Conservation (phyloP, 768 basidiomycete genomes). For the Russula vinacea region DNA sequence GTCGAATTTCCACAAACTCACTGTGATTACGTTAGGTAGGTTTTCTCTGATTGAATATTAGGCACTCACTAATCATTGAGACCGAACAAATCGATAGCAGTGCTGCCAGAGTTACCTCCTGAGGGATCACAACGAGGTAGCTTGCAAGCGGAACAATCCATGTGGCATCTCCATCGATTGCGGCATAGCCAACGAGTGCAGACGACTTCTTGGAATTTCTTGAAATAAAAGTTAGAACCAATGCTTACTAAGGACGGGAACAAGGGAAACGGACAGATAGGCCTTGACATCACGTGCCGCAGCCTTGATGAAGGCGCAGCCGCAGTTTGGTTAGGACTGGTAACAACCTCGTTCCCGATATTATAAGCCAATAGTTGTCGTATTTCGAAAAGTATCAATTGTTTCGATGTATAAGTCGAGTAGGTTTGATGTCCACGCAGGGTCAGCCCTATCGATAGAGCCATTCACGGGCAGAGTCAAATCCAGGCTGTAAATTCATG, state of each 20-base stretch:
- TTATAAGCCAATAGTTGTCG: slow-evolving; percentile 87
- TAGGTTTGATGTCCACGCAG: slow-evolving; percentile 80
- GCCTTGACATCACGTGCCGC: slow-evolving; percentile 86
- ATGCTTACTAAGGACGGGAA: background rate
- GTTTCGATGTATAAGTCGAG: slow-evolving; percentile 73
- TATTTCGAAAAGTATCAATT: slow-evolving; percentile 81
- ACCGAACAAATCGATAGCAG: slow-evolving; percentile 81
- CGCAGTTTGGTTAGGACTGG: slow-evolving; percentile 49
- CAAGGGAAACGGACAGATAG: slow-evolving; percentile 61
- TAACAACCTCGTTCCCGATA: slow-evolving; percentile 82
- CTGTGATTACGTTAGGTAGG: slow-evolving; percentile 40
- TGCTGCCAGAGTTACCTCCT: slow-evolving; percentile 49
- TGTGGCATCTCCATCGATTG: slow-evolving; percentile 66
- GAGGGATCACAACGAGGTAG: slow-evolving; percentile 74
- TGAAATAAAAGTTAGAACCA: slow-evolving; percentile 3
- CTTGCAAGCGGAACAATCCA: slow-evolving; percentile 69
- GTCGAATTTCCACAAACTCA: slow-evolving; percentile 73
- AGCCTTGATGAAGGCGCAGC: slow-evolving; percentile 84
- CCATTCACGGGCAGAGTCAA: slow-evolving; percentile 82
- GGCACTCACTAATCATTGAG: slow-evolving; percentile 76
- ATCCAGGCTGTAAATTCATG: slow-evolving; percentile 60
- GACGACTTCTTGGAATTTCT: slow-evolving; percentile 55
- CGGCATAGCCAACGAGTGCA: slow-evolving; percentile 78
- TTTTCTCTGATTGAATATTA: background rate
- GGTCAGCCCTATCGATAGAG: slow-evolving; percentile 68